Conservation (phyloP, 768 basidiomycete species). For the Boletus tylopilopsis region DNA sequence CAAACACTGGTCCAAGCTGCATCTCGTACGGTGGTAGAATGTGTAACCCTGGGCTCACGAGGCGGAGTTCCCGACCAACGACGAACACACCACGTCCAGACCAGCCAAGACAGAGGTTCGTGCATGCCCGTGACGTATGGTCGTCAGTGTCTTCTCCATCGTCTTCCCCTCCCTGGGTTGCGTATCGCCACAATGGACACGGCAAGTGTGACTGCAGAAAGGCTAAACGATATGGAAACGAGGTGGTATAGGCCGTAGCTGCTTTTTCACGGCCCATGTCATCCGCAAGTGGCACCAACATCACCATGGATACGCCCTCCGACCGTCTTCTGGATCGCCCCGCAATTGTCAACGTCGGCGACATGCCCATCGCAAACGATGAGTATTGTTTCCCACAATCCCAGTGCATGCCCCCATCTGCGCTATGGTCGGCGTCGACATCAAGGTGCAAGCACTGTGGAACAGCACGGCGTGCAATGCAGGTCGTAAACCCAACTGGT, state of each 20-base stretch:
- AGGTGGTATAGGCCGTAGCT: not conserved
- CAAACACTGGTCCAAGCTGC: slow-evolving; percentile 28
- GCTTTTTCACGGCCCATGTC: not conserved
- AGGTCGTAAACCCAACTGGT: slow-evolving; percentile 29
- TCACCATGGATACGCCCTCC: slow-evolving; percentile 18
- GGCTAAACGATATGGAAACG: slow-evolving; percentile 22
- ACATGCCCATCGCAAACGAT: not conserved
- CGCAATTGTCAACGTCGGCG: slow-evolving; percentile 24
- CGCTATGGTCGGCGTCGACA: not conserved
- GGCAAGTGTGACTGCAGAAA: slow-evolving; percentile 9
- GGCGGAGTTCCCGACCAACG: slow-evolving; percentile 19
- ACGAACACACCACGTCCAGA: slow-evolving; percentile 31
- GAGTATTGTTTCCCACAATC: not conserved
- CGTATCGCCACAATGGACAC: not conserved
- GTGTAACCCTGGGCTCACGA: slow-evolving; percentile 21
- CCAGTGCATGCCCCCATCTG: not conserved
- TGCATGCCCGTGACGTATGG: slow-evolving; percentile 4
- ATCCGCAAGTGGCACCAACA: slow-evolving; percentile 22
- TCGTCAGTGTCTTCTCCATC: not conserved
- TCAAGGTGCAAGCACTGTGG: not conserved
- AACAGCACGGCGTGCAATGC: slow-evolving; percentile 10
- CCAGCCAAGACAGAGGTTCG: slow-evolving; percentile 18
- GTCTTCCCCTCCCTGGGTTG: not conserved
- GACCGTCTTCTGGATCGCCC: slow-evolving; percentile 15
- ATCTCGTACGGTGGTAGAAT: slow-evolving; percentile 29